Evolutionary conservation across 2,329 filamentous ascomycete genomes (phyloP).

Genomic region (Aspergillus nomiae): DNA sequence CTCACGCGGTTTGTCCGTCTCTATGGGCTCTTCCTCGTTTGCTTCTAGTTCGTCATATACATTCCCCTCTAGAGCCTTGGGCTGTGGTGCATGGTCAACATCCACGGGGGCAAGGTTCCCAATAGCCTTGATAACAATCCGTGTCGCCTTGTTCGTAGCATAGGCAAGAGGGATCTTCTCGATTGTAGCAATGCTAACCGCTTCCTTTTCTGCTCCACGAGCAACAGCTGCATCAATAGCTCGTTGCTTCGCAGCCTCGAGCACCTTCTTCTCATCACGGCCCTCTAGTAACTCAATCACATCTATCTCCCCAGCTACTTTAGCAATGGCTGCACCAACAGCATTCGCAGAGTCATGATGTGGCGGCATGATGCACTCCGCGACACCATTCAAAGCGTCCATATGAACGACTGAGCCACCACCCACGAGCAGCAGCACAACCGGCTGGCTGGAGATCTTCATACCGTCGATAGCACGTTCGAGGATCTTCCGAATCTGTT

Average conservation of each 20-base stretch:
- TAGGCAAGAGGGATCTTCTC: constrained; percentile 41
- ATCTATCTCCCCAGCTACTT: constrained; percentile 48
- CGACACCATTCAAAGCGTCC: neutral
- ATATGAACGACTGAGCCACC: constrained; percentile 49
- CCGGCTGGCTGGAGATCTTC: neutral
- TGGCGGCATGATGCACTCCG: neutral
- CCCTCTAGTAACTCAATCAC: neutral
- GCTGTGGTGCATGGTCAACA: neutral
- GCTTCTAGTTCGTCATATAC: neutral
- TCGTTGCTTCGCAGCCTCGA: neutral
- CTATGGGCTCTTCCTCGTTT: neutral
- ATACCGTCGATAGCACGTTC: neutral
- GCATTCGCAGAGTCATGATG: constrained; percentile 62
- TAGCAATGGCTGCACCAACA: constrained; percentile 64
- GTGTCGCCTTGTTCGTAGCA: constrained; percentile 30
- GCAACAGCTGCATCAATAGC: neutral
- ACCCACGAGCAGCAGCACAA: constrained; percentile 60
- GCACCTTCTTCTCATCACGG: constrained; percentile 31
- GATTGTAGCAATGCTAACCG: constrained; percentile 41
- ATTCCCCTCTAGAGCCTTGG: constrained; percentile 10
- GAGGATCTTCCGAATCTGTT: neutral
- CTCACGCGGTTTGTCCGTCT: neutral
- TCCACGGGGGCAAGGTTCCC: constrained; percentile 43
- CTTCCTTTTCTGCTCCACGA: constrained; percentile 35
- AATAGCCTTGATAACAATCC: constrained; percentile 38